Evolutionary conservation across 2,329 filamentous ascomycete genomes (phyloP).

Genomic region (Sporothrix schenckii): DNA sequence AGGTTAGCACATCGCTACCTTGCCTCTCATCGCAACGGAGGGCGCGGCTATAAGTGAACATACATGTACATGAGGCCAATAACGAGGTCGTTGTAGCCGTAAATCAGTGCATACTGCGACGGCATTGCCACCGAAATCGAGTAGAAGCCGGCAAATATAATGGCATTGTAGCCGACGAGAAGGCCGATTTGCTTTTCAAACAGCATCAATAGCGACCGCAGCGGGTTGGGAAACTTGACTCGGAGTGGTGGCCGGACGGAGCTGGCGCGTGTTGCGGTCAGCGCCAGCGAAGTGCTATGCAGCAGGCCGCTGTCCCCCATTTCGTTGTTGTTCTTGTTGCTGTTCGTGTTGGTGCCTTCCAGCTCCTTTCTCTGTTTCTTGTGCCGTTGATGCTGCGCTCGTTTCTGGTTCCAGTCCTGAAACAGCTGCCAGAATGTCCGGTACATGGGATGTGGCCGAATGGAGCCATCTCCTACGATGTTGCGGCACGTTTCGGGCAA

Average conservation of each 20-base stretch:
- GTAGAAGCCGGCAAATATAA: slow-evolving; percentile 57
- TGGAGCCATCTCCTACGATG: slow-evolving; percentile 58
- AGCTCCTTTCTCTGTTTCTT: neutral
- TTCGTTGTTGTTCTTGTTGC: neutral
- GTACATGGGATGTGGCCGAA: slow-evolving; percentile 38
- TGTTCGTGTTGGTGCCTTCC: neutral
- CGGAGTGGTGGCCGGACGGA: slow-evolving; percentile 32
- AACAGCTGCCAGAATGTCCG: slow-evolving; percentile 34
- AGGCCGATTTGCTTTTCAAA: slow-evolving; percentile 76
- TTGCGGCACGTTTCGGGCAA: slow-evolving; percentile 58
- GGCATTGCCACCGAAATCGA: slow-evolving; percentile 53
- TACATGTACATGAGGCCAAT: slow-evolving; percentile 57
- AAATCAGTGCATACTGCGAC: slow-evolving; percentile 48
- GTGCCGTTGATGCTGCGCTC: slow-evolving; percentile 17
- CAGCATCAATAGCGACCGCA: slow-evolving; percentile 78
- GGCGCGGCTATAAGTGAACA: neutral
- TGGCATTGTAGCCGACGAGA: slow-evolving; percentile 49
- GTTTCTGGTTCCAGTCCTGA: slow-evolving; percentile 16
- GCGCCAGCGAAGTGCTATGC: neutral
- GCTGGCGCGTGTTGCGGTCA: slow-evolving; percentile 7
- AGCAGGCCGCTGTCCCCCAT: neutral
- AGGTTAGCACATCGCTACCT: neutral
- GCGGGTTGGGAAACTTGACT: slow-evolving; percentile 63
- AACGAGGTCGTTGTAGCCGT: slow-evolving; percentile 60
- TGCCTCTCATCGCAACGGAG: neutral